Conservation (phyloP, 495 filamentous ascomycete genomes). For the Massariosphaeria phaeospora region DNA sequence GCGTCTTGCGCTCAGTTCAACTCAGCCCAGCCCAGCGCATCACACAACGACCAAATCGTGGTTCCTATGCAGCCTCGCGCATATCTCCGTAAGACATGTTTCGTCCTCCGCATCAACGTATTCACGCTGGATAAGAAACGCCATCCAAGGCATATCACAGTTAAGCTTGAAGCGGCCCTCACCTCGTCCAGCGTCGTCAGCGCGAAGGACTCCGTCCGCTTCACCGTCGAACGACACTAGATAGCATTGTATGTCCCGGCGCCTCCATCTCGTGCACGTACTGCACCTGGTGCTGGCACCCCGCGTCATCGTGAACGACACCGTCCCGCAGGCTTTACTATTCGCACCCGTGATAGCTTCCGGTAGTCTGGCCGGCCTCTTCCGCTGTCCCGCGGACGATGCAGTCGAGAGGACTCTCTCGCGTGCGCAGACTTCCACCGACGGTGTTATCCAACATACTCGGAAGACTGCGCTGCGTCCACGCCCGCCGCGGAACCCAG, state of each 20-base stretch:
- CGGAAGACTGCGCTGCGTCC: constrained; percentile 48
- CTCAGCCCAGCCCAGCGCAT: too few relatives aligned
- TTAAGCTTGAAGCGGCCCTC: constrained; percentile 51
- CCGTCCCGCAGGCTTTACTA: neutral
- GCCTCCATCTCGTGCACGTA: constrained; percentile 52
- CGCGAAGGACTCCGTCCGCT: constrained; percentile 41
- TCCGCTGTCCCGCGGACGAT: constrained; percentile 53
- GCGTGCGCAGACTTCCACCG: constrained; percentile 48
- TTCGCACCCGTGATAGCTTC: constrained; percentile 22
- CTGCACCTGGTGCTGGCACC: constrained; percentile 27
- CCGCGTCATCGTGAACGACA: constrained; percentile 37
- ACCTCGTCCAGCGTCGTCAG: constrained; percentile 49
- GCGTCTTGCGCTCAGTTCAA: too few relatives aligned
- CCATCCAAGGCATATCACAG: constrained; percentile 47
- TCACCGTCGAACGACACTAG: constrained; percentile 50
- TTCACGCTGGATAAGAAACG: constrained; percentile 54
- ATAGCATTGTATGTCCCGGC: constrained; percentile 34
- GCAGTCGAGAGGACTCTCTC: constrained; percentile 45
- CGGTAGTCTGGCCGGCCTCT: constrained; percentile 47
- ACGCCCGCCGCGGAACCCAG: constrained; percentile 50
- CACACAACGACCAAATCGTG: constrained; percentile 11
- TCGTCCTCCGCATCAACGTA: constrained; percentile 50
- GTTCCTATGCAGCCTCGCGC: constrained; percentile 45
- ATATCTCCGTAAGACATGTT: constrained; percentile 48
- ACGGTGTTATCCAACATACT: constrained; percentile 54